These are phyloP conservation scores for Thermochaetoides thermophila DNA, from an alignment of 495 filamentous ascomycete species.

Conservation along the genomic window DNA sequence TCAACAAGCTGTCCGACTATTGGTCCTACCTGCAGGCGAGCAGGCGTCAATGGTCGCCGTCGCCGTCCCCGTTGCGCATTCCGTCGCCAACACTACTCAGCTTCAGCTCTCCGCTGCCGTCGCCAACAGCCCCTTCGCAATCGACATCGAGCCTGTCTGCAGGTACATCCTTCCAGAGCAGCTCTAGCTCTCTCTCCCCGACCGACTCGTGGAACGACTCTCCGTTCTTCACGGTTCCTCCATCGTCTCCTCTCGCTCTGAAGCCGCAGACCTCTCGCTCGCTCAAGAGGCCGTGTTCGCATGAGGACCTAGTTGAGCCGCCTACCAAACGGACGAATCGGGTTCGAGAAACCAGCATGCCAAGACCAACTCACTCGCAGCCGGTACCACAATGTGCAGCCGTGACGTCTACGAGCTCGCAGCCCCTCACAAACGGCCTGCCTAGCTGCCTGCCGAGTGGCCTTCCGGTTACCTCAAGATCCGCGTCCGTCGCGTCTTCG, in stretches of 20 bases:
- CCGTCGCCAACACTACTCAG: slow-evolving; percentile 22
- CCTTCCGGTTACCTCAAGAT: too few species aligned
- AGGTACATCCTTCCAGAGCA: too few species aligned
- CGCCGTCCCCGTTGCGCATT: slow-evolving; percentile 21
- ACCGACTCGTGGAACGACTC: too few species aligned
- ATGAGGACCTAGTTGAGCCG: slow-evolving; percentile 47
- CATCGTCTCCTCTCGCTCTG: slow-evolving; percentile 38
- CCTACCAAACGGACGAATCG: slow-evolving; percentile 48
- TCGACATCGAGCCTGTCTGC: slow-evolving; percentile 17
- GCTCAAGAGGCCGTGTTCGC: slow-evolving; percentile 57
- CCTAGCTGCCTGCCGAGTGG: too few species aligned
- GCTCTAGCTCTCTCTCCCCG: too few species aligned
- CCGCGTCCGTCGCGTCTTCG: too few species aligned
- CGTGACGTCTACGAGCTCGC: too few species aligned
- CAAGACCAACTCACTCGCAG: slow-evolving; percentile 5
- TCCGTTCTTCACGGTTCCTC: too few species aligned
- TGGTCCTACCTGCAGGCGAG: slow-evolving; percentile 58
- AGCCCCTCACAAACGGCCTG: too few species aligned
- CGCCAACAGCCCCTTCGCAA: slow-evolving; percentile 29
- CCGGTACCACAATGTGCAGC: too few species aligned
- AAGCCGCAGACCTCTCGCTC: slow-evolving; percentile 29
- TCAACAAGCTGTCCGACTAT: slow-evolving; percentile 63
- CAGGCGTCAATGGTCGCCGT: slow-evolving; percentile 18
- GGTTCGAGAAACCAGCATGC: slow-evolving; percentile 12
- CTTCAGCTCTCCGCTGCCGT: slow-evolving; percentile 29